A percentile compares a stretch with the other conserved stretches of the same genome.
phyloP scores from a whole-genome alignment of 495 filamentous ascomycete species.

The Penicillium cosmopolitanum region DNA sequence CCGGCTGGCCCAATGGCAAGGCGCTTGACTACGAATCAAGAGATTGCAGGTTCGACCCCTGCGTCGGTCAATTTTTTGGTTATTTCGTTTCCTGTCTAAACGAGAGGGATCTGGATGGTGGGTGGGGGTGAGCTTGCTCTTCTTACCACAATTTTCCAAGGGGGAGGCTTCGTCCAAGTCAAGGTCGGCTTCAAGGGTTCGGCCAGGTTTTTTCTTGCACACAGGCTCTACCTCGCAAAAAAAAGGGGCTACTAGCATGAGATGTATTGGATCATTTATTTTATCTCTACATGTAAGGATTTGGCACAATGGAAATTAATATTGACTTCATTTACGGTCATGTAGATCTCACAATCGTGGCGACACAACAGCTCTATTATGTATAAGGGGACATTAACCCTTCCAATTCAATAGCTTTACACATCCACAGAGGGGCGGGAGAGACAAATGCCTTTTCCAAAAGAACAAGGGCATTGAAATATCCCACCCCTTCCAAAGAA shows the following conservation, averaged over 20 bases:
- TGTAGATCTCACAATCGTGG: constrained; percentile 3
- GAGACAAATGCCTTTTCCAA: neutral
- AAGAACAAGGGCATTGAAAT: neutral
- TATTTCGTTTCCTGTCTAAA: neutral
- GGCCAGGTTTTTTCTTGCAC: neutral
- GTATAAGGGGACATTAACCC: constrained; percentile 23
- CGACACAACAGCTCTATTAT: constrained; percentile 23
- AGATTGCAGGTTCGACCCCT: constrained; percentile 57
- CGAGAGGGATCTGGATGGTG: neutral
- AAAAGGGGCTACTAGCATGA: neutral
- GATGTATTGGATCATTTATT: neutral
- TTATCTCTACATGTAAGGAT: no score
- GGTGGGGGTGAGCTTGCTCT: neutral
- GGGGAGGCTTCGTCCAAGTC: neutral
- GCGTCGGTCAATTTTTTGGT: constrained; percentile 43
- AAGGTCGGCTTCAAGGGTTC: no score
- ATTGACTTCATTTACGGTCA: constrained; percentile 5
- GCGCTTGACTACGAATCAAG: constrained; percentile 75
- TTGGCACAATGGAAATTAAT: neutral
- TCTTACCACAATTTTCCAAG: no score
- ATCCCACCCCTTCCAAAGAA: neutral
- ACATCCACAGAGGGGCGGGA: constrained; percentile 6
- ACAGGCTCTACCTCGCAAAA: no score
- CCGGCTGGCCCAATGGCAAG: constrained; percentile 70
- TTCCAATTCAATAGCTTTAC: constrained; percentile 26